Evolutionary conservation across 164 flowering plant genomes (phyloP).

Genomic region (Stephania cephalantha): DNA sequence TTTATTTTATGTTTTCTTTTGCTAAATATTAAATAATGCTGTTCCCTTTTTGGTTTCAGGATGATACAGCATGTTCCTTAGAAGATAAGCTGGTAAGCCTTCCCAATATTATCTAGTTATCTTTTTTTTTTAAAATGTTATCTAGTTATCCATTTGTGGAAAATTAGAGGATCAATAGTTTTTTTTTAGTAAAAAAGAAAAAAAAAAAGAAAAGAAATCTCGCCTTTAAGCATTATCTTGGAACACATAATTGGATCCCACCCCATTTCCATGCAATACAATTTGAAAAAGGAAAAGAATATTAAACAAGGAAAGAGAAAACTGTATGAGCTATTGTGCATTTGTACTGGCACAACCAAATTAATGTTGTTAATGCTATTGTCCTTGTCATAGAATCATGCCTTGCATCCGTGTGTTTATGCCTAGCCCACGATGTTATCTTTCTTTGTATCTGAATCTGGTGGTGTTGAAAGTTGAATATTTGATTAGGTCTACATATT

Average conservation of each 20-base stretch:
- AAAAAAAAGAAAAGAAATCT: neutral
- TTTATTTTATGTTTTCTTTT: neutral
- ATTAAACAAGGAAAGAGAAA: neutral
- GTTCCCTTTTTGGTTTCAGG: slow-evolving; percentile 34
- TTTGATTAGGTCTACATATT: neutral
- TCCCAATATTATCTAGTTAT: neutral
- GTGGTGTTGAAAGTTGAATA: neutral
- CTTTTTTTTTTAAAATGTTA: neutral
- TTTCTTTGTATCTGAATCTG: neutral
- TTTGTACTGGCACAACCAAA: neutral
- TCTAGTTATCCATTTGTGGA: neutral
- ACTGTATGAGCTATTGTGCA: neutral
- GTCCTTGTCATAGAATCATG: neutral
- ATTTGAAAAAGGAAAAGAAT: too few species aligned
- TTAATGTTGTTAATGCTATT: neutral
- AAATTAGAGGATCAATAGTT: neutral
- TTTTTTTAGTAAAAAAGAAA: neutral
- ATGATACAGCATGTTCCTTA: slow-evolving; percentile 51
- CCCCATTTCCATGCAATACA: neutral
- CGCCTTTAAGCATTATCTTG: neutral
- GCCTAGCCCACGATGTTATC: neutral
- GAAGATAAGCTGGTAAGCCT: slow-evolving; percentile 66
- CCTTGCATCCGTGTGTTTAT: neutral
- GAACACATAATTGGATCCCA: neutral
- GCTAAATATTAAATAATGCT: neutral